Conservation (phyloP, 257 asterid species). For the Mitragyna speciosa region DNA sequence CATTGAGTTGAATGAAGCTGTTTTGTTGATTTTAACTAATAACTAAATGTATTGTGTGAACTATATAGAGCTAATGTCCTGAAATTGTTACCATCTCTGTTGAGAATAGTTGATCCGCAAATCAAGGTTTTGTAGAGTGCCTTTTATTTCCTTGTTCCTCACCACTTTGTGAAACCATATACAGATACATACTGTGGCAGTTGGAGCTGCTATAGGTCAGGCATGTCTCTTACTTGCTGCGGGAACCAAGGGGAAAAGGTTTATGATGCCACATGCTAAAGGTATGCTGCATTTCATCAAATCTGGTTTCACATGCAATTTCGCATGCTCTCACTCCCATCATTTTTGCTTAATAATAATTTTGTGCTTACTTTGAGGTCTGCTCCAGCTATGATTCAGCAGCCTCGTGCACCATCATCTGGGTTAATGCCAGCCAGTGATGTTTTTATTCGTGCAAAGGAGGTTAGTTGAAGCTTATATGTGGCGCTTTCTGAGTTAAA, state of each 20-base stretch:
- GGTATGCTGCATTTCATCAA: slow-evolving; percentile 37
- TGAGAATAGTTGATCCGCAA: not conserved
- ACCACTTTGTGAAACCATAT: slow-evolving; percentile 23
- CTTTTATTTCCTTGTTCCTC: not conserved
- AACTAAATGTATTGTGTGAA: not conserved
- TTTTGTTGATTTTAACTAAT: not conserved
- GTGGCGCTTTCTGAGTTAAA: not conserved
- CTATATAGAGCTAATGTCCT: not conserved
- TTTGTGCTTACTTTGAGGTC: slow-evolving; percentile 19
- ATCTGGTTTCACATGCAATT: slow-evolving; percentile 3
- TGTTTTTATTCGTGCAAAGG: slow-evolving; percentile 79
- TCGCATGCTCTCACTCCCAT: not conserved
- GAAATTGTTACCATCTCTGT: not conserved
- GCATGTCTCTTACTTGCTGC: slow-evolving; percentile 94
- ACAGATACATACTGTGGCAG: slow-evolving; percentile 80
- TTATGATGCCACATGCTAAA: slow-evolving; percentile 87
- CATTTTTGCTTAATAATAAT: slow-evolving; percentile 16
- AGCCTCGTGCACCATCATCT: slow-evolving; percentile 80
- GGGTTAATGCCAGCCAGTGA: slow-evolving; percentile 92
- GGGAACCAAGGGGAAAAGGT: slow-evolving; percentile 86
- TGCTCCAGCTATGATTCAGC: slow-evolving; percentile 86
- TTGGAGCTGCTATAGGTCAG: slow-evolving; percentile 92
- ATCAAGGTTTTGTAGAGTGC: not conserved
- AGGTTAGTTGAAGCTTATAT: slow-evolving; percentile 48
- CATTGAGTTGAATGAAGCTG: not conserved